Base-by-base conservation (phyloP, 2,329 filamentous ascomycete species). In the Hypoxylon sp. region DNA sequence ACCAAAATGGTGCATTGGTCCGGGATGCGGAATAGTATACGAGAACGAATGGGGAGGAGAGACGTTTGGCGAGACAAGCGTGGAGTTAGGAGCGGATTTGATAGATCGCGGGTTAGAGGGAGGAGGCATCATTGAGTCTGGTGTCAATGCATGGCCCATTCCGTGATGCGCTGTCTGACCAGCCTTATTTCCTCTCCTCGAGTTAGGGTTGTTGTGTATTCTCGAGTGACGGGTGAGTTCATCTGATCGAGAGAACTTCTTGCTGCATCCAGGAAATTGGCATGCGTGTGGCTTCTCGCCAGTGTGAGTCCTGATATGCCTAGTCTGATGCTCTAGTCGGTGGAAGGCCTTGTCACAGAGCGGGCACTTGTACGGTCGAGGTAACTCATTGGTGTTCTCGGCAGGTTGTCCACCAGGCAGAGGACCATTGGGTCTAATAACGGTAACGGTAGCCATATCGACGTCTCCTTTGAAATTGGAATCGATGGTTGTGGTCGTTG, bases 161-260 rank as follows among this genome's bases (percentile, higher is more conserved):
- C 67, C 65, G 53, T 77, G 72, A 47, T 76, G 73, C 47, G 78
- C 73, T 21, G 66, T 63, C 62, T 81, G 78, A 19, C 73, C 63
- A 54, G 85, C 84, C 79, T 96, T 96, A 80, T 96, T 95, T 61
- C 91, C 92, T 68, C 93, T 81, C 69, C 94, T 83, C 50, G 92
- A 97, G 80, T 97, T 97, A 51, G 94, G 93, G 76, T 97, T 99
- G 84, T 90, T 97, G 83, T 99, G 93, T 77, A 99, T 99, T 71
- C 93, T 85, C 70, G 93, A 97, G 76, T 99, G 93, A 55, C 93
- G 87, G 57, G 94, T 99, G 63, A 99, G 81, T 76, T 99, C 93
- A 70, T 99, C 93, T 8, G 93, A 97, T 60, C 93, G 87, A 60
- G 90, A 96, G 78, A 99, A 97, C 67, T 93, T 90, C 77, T 97